Conservation (phyloP, 2,329 filamentous ascomycete species). For the Corinectria fuckeliana region DNA sequence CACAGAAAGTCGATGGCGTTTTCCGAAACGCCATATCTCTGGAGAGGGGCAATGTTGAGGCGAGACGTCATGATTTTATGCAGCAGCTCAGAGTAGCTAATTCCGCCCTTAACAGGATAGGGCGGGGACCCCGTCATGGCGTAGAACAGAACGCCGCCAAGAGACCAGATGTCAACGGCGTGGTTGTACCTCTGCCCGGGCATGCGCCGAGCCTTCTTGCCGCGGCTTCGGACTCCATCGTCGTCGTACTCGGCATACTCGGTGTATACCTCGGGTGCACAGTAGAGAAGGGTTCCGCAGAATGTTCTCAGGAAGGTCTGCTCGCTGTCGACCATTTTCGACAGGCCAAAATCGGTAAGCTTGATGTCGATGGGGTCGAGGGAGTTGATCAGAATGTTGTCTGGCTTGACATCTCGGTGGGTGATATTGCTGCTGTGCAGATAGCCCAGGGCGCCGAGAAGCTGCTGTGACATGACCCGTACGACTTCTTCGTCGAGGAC, state of each 20-base stretch:
- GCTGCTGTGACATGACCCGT: constrained; percentile 75
- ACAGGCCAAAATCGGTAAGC: constrained; percentile 94
- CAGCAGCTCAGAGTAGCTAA: constrained; percentile 79
- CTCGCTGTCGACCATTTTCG: constrained; percentile 89
- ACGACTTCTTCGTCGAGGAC: constrained; percentile 71
- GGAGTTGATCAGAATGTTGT: constrained; percentile 89
- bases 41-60: constrained; percentile 71
- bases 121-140: constrained; percentile 81
- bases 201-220: constrained; percentile 67
- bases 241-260: constrained; percentile 73
- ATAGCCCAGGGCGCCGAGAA: constrained; percentile 84
- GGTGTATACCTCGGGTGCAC: constrained; percentile 94
- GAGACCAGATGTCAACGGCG: constrained; percentile 94
- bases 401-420: constrained; percentile 97
- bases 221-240: constrained; percentile 66
- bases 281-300: constrained; percentile 94
- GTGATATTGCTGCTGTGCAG: constrained; percentile 89
- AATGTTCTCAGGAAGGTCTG: constrained; percentile 96
- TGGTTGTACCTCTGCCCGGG: constrained; percentile 79
- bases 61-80: constrained; percentile 83
- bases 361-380: constrained; percentile 81
- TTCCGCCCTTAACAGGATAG: constrained; percentile 78
- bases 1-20: constrained; percentile 75
- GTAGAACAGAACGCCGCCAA: constrained; percentile 91
- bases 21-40: constrained; percentile 64